Evolutionary conservation across 495 filamentous ascomycete species (phyloP), one percentile per base, ranked within the genome.

Genomic region (Cenococcum geophilum): DNA sequence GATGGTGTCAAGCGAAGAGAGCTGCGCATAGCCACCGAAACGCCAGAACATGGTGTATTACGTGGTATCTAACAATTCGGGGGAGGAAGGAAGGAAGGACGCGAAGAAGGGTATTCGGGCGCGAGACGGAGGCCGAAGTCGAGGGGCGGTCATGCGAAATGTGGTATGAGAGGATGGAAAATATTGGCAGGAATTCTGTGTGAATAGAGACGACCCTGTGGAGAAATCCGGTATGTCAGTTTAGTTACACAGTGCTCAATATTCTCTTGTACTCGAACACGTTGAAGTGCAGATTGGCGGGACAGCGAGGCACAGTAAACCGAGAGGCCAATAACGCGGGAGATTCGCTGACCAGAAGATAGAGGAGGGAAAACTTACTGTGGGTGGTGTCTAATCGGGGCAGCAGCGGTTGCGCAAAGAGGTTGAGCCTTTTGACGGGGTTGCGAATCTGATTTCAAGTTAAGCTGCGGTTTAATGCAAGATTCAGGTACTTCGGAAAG

Each of bases 1-100:
- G 67, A 97, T 87, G 67, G 84, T 91, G 76, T 97, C 95, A 74
- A 98, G 87, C 67, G 91, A 88, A 69, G 92, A 96, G 77, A 95
- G 86, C 79, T 89, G 95, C 75, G 92, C 89, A 82, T 97, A 97
- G 73, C 91, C 91, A 78, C 95, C 92, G 78, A 97, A 97, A 75
- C 91, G 85, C 92, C 92, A 97, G 75, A 97, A 97, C 92, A 97
- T 97, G 76, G 74, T 90, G 86, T 35, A 20, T 37, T 32, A 22
- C 51, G 6, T 57, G 25, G 59, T 37, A 22, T 49, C 62, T 52
- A 49, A 34, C 37, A 48, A 22, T 48, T 12, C 47, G 36, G 49
- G 27, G 57, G 40, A 58, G 47, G 42, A 45, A 43, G 34, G 32
- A 54, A 43, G 34, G 32, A 54, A 37, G 58, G 37, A 54, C 58